Base-by-base conservation (phyloP, 1,284 basidiomycete genomes). In the Cystobasidium pallidum region DNA sequence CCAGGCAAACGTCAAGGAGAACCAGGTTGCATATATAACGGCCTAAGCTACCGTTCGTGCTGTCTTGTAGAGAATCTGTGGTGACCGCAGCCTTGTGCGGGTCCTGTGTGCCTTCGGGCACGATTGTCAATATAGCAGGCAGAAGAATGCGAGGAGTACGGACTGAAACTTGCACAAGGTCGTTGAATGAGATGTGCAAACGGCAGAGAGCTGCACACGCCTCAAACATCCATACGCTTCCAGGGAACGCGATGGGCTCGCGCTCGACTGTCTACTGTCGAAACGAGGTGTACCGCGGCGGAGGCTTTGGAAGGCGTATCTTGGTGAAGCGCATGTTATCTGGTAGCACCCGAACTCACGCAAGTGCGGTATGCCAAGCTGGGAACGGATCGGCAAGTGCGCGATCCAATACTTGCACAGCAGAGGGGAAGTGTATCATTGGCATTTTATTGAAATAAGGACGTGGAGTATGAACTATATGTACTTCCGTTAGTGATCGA, bases 51-150 rank as follows among this genome's bases (percentile, higher is more conserved):
- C n/a, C n/a, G n/a, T n/a, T n/a, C n/a, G n/a, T n/a, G n/a, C n/a
- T n/a, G n/a, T n/a, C n/a, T n/a, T n/a, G n/a, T n/a, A 68, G 55
- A 59, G 59, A 43, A 34, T 54, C 8, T 68, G 66, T 45, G 66
- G 51, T 32, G 66, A 55, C 13, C 28, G 26, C 66, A 68, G 28
- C 66, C 66, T 2, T 36, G 43, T 68, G 66, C 30, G 19, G 36
- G 13, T 39, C 54, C 3, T 68, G 66, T 30, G 34, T 41, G 13
- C 41, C 43, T 26, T 49, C 10, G 52, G 43, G 19, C 66, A 68
- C 39, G 47, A 43, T 21, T 68, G 66, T 34, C 41, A 58, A 34
- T 68, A 68, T 30, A 68, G 66, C 41, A 58, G 17, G 4, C 54
- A 47, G 30, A 55, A 49, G 36, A 55, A 68, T 59, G 66, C 55